phyloP scores from a whole-genome alignment of 2,329 filamentous ascomycete species.

The Berkeleyomyces basicola region DNA sequence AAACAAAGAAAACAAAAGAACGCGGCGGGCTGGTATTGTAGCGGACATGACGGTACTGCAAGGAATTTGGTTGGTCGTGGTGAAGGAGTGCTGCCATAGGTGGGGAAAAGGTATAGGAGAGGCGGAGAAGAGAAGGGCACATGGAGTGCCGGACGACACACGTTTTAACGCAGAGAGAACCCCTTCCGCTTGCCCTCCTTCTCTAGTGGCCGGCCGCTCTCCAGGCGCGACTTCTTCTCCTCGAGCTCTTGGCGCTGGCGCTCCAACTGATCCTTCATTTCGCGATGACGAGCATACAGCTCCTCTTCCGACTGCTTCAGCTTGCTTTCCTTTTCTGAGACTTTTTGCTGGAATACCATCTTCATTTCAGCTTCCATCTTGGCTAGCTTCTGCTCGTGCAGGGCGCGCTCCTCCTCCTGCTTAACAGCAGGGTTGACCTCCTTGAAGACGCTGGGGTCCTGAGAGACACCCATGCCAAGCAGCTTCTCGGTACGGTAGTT shows the following conservation, averaged over 20 bases:
- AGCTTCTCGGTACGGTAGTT: slow-evolving; percentile 99
- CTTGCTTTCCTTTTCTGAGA: slow-evolving; percentile 98
- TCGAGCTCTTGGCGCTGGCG: slow-evolving; percentile 88
- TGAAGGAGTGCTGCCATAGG: slow-evolving; percentile 21
- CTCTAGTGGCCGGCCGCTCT: slow-evolving; percentile 88
- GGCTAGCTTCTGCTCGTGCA: slow-evolving; percentile 98
- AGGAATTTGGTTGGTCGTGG: slow-evolving; percentile 33
- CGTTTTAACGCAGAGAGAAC: slow-evolving; percentile 81
- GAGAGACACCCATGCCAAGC: slow-evolving; percentile 92
- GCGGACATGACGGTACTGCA: slow-evolving; percentile 39
- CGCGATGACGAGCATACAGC: slow-evolving; percentile 89
- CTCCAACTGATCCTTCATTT: slow-evolving; percentile 99
- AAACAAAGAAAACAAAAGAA: slow-evolving; percentile 31
- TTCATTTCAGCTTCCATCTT: slow-evolving; percentile 99
- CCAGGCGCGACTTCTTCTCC: slow-evolving; percentile 93
- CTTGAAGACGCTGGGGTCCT: slow-evolving; percentile 99
- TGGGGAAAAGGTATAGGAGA: slow-evolving; percentile 4
- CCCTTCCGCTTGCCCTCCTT: slow-evolving; percentile 99
- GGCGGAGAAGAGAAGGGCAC: slow-evolving; percentile 15
- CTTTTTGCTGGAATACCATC: slow-evolving; percentile 99
- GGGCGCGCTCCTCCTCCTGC: slow-evolving; percentile 94
- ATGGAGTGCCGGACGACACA: slow-evolving; percentile 12
- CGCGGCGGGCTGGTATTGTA: slow-evolving; percentile 42
- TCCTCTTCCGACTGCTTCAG: slow-evolving; percentile 98
- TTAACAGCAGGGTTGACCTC: slow-evolving; percentile 99